A percentile compares a stretch with the other conserved stretches of the same genome.
phyloP scores from a whole-genome alignment of 306 rosid species.

The Vigna reflexopilosa region DNA sequence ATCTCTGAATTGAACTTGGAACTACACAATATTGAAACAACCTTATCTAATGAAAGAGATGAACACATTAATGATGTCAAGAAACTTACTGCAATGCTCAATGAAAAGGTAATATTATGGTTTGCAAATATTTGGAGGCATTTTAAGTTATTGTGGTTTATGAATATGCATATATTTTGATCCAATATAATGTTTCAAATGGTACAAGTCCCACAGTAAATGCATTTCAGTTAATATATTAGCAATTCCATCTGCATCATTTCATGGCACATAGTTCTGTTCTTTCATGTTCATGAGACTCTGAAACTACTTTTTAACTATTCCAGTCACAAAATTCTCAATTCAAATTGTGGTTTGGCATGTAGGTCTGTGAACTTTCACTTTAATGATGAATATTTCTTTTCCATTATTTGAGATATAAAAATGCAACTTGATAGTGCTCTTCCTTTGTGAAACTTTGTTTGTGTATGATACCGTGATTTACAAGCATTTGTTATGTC shows the following conservation, averaged over 20 bases:
- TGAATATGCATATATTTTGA: slow-evolving; percentile 22
- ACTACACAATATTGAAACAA: slow-evolving; percentile 89
- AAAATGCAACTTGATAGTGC: slow-evolving; percentile 18
- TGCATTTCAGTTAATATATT: slow-evolving; percentile 30
- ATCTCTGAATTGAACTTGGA: slow-evolving; percentile 96
- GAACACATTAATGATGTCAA: slow-evolving; percentile 86
- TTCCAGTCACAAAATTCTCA: slow-evolving; percentile 20
- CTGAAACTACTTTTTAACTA: slow-evolving; percentile 18
- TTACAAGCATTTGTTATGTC: slow-evolving; percentile 8
- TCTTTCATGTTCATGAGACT: slow-evolving; percentile 19
- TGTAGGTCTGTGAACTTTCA: slow-evolving; percentile 27
- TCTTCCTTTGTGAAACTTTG: slow-evolving; percentile 7
- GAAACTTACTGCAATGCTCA: slow-evolving; percentile 78
- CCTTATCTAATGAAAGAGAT: slow-evolving; percentile 85
- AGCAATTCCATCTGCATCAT: slow-evolving; percentile 32
- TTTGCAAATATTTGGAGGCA: slow-evolving; percentile 12
- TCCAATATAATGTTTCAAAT: slow-evolving; percentile 28
- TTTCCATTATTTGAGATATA: slow-evolving; percentile 29
- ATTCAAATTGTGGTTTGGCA: slow-evolving; percentile 20
- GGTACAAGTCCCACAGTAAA: not conserved
- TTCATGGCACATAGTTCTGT: slow-evolving; percentile 3
- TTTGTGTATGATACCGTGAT: slow-evolving; percentile 4
- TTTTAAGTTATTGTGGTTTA: slow-evolving; percentile 7
- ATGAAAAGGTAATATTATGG: slow-evolving; percentile 71
- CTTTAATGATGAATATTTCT: slow-evolving; percentile 13